phyloP scores from a whole-genome alignment of 176 grass and related monocot species.

The Cymbopogon citratus region DNA sequence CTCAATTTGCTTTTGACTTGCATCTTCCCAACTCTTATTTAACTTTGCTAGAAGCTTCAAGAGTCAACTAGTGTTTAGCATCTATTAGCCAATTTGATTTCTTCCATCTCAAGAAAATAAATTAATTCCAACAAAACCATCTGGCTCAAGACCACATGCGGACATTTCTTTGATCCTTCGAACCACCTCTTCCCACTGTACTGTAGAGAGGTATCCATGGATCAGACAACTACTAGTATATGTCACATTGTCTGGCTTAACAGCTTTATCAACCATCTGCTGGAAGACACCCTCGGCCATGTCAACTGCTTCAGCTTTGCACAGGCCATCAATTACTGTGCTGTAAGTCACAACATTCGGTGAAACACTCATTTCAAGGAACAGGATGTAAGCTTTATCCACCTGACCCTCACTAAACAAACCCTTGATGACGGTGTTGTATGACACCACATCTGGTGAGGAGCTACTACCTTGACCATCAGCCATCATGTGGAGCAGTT shows the following conservation, averaged over 20 bases:
- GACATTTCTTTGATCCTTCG: neutral
- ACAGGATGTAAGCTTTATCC: neutral
- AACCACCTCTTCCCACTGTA: neutral
- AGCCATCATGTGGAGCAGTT: neutral
- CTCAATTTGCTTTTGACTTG: no score
- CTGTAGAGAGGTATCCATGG: neutral
- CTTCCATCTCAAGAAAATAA: no score
- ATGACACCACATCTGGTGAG: neutral
- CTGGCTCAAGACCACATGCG: no score
- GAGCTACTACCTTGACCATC: neutral
- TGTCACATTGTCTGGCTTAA: neutral
- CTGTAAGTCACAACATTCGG: neutral
- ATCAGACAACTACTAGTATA: neutral
- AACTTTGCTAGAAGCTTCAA: no score
- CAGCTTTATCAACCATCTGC: neutral
- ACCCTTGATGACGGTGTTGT: neutral
- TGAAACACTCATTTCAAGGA: neutral
- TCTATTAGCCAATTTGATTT: no score
- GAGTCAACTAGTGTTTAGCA: no score
- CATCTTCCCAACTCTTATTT: no score
- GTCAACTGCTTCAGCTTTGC: neutral
- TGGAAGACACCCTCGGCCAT: neutral
- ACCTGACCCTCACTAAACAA: neutral
- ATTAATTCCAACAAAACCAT: no score
- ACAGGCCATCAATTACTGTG: neutral